Base-by-base conservation (phyloP, 768 basidiomycete species). In the Russula sp. region DNA sequence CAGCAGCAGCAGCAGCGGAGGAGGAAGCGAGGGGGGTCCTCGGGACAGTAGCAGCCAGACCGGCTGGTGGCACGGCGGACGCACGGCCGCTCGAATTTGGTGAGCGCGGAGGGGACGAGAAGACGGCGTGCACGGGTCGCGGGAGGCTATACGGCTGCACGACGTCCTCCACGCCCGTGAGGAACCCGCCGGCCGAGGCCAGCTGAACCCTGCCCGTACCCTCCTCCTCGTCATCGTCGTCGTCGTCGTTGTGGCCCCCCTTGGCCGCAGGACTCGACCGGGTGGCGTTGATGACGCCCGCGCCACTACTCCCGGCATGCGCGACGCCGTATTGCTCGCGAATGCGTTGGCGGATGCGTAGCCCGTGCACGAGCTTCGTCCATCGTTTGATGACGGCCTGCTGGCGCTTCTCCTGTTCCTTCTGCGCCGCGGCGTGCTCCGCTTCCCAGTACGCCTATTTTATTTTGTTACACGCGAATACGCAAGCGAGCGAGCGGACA, bases 351-450 rank as follows among this genome's bases (percentile, higher is more conserved):
- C 93, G 83, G 61, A 98, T 89, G 39, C 90, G 83, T 49, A 98
- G 79, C 3, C 95, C 97, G 35, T 90, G 88, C 29, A 99, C 79
- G 45, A 99, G 81, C 59, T 87, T 85, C 56, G 78, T 82, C 96
- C 96, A 99, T 22, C 87, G 84, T 72, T 93, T 95, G 65, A 96
- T 73, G 0, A 85, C 87, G 39, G 85, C 83, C 55, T 93, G 93
- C 66, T 89, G 81, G 60, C 80, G 82, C 73, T 93, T 95, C 10
- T 76, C 76, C 25, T 81, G 81, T 49, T 88, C 88, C 67, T 85
- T 91, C 72, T 90, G 86, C 60, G 87, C 84, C 5, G 86, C 87
- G 29, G 84, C 82, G 65, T 85, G 83, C 69, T 91, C 88, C 11
- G 87, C 82, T 72, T 88, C 88, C 81, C 83, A 84, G 67, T 87